These are phyloP conservation scores for Chimonanthus salicifolius DNA, from an alignment of 164 flowering plant genomes.

Conservation along the genomic window DNA sequence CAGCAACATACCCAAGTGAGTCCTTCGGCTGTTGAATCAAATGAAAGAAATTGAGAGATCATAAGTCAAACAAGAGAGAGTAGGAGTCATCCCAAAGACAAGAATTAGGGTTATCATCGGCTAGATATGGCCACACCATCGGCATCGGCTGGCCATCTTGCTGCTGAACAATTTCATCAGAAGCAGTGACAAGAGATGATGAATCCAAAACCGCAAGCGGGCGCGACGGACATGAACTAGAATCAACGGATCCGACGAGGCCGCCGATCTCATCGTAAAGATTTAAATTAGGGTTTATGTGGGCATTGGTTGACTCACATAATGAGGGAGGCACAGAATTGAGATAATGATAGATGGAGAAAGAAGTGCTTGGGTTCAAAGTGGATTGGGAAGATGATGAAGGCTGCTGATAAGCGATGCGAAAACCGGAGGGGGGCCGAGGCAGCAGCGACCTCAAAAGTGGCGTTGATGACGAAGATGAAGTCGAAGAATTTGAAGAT, in stretches of 20 bases:
- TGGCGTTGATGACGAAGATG: constrained; percentile 34
- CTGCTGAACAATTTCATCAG: not conserved
- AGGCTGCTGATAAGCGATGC: constrained; percentile 17
- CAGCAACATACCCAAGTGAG: not conserved
- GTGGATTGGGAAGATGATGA: constrained; percentile 9
- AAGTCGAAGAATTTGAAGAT: constrained; percentile 22
- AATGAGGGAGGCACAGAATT: not conserved
- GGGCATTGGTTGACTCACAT: not conserved
- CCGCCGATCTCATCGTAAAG: constrained; percentile 34
- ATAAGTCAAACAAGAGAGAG: constrained; percentile 47
- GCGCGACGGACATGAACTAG: constrained; percentile 31
- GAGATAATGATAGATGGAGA: not conserved
- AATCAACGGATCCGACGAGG: constrained; percentile 36
- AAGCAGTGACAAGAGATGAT: constrained; percentile 4
- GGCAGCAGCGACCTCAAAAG: constrained; percentile 63
- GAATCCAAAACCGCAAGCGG: constrained; percentile 10
- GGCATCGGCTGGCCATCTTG: constrained; percentile 29
- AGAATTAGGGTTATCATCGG: constrained; percentile 30
- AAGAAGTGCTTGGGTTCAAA: not conserved
- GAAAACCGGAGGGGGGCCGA: constrained; percentile 37
- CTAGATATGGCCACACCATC: constrained; percentile 35
- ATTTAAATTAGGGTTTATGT: constrained; percentile 10
- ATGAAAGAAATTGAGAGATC: constrained; percentile 1
- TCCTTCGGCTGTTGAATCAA: not conserved
- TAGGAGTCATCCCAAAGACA: constrained; percentile 63